Conservation (phyloP, 495 filamentous ascomycete species). For the Lophiotrema nucula region DNA sequence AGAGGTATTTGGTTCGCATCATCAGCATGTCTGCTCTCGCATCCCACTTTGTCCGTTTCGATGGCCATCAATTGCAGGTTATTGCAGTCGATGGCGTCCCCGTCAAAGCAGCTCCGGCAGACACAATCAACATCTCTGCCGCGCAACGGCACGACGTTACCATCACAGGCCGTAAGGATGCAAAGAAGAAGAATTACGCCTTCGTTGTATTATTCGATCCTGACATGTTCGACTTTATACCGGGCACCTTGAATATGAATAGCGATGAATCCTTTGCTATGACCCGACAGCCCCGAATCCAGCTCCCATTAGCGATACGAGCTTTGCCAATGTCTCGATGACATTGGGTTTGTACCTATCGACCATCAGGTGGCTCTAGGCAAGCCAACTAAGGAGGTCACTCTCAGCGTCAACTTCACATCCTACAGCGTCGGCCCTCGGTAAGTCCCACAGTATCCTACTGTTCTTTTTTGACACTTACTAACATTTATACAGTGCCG, state of each 20-base stretch:
- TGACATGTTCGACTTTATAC: slow-evolving; percentile 15
- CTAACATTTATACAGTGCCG: neutral
- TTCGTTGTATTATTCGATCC: slow-evolving; percentile 10
- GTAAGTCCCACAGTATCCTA: neutral
- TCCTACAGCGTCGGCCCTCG: neutral
- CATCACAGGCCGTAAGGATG: neutral
- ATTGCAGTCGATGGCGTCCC: slow-evolving; percentile 26
- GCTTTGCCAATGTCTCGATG: neutral
- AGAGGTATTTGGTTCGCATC: slow-evolving; percentile 21
- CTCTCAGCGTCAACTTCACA: slow-evolving; percentile 5
- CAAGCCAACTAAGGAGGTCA: no score
- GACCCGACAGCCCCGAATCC: neutral
- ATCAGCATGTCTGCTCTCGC: slow-evolving; percentile 22
- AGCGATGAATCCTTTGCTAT: slow-evolving; percentile 8
- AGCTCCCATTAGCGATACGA: neutral
- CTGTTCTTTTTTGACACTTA: neutral
- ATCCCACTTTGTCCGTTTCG: slow-evolving; percentile 12
- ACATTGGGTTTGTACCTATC: no score
- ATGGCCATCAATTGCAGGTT: slow-evolving; percentile 22
- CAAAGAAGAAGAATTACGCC: slow-evolving; percentile 16
- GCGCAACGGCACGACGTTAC: slow-evolving; percentile 31
- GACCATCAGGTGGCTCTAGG: no score
- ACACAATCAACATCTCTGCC: slow-evolving; percentile 16
- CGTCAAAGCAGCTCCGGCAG: slow-evolving; percentile 3
- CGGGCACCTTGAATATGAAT: slow-evolving; percentile 1